Base-by-base conservation (phyloP, 176 grass and related monocot species). In the Aechmea fasciata region DNA sequence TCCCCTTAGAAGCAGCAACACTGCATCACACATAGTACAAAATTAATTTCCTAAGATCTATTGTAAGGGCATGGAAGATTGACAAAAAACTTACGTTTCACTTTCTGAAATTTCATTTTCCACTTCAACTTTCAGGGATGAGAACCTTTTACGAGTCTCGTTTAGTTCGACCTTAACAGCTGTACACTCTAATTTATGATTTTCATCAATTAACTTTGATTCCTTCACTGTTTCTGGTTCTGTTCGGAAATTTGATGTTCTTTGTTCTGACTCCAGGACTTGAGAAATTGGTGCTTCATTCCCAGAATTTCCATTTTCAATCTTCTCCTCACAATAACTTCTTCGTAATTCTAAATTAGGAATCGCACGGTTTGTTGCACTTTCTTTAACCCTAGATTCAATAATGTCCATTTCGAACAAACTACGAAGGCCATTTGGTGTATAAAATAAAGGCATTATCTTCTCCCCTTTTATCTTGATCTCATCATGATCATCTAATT, bases 181-280 rank as follows among this genome's bases (percentile, higher is more conserved):
- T 18, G 50, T 23, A 69, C 75, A 53, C 48, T 77, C 69, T 25
- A 71, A 57, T 10, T 13, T 26, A 25, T 41, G 71, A 49, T 80
- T 68, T 76, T 49, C 75, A 65, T 71, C 50, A 18, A 14, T 68
- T 52, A 77, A 74, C 70, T 68, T 74, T 14, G 83, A 64, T 67
- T 85, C 75, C 57, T 77, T 77, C 59, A 87, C 41, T 57, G 64
- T 66, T 72, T 78, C 78, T 76, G 84, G 63, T 77, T 87, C 76
- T 50, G 61, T 73, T 57, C 68, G 61, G 26, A 91, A 69, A 74
- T 66, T 51, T 11, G 79, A 84, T 53, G 68, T 59, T 10, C 66
- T 87, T 74, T 63, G 50, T 75, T 80, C 78, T 64, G 69, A 71
- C 69, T 78, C 69, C 2, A 66, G 50, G 51, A 65, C 66, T 65